phyloP scores from a whole-genome alignment of 169 alveolate species.

The Miamiensis avidus region DNA sequence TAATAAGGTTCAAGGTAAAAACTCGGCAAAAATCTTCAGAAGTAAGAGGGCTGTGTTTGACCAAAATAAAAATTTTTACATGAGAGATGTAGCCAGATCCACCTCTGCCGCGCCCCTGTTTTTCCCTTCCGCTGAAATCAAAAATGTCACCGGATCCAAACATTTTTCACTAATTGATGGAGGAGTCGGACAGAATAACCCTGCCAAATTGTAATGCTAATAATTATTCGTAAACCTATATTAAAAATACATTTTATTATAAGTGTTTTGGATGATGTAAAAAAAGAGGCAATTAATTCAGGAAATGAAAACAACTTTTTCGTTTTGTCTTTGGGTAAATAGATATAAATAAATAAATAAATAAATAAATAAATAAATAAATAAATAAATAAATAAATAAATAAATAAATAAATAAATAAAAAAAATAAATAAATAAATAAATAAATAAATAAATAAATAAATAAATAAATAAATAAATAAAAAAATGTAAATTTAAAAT shows the following conservation, averaged over 20 bases:
- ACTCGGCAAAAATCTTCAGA: conserved; percentile 38
- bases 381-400: too few relatives aligned
- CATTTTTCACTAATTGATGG: conserved; percentile 33
- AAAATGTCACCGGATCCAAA: conserved; percentile 24
- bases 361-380: too few relatives aligned
- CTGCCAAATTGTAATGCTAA: conserved; percentile 16
- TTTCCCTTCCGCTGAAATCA: conserved; percentile 42
- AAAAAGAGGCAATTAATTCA: conserved; percentile 33
- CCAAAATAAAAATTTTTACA: conserved; percentile 30
- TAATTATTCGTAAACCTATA: too few relatives aligned
- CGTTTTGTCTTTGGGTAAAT: conserved; percentile 20
- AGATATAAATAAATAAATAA: too few relatives aligned
- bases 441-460: too few relatives aligned
- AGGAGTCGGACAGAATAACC: conserved; percentile 40
- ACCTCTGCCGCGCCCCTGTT: conserved; percentile 48
- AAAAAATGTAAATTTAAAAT: too few relatives aligned
- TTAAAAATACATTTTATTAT: too few relatives aligned
- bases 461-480: too few relatives aligned
- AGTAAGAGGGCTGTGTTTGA: conserved; percentile 26
- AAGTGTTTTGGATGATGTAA: conserved; percentile 29
- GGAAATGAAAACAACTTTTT: conserved; percentile 42
- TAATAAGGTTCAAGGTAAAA: conserved; percentile 15
- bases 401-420: too few relatives aligned
- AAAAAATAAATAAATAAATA: too few relatives aligned
- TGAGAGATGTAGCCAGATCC: conserved; percentile 41